A percentile compares a stretch with the other conserved stretches of the same genome.
Conservation (phyloP, 176 grass and related monocot species). For the Avena eriantha region DNA sequence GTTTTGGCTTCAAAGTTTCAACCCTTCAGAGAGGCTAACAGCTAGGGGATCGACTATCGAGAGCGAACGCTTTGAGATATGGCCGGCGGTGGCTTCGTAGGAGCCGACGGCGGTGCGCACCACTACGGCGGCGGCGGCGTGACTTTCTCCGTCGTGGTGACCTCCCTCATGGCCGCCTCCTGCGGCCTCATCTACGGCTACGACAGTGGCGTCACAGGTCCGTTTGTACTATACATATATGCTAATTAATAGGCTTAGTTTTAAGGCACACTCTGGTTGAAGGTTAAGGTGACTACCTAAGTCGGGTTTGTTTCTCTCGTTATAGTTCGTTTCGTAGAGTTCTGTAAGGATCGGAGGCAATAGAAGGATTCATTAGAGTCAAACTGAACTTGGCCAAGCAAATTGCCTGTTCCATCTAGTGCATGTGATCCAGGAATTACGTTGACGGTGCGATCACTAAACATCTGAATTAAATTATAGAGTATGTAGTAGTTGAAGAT, state of each 20-base stretch:
- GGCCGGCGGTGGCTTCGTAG: conserved; percentile 5
- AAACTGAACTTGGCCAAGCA: background rate
- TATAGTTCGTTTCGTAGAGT: background rate
- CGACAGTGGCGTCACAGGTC: conserved; percentile 49
- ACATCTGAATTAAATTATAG: background rate
- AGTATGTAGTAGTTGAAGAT: background rate
- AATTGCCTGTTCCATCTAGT: background rate
- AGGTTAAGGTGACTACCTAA: background rate
- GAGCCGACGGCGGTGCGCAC: background rate
- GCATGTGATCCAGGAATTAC: conserved; percentile 3
- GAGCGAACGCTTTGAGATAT: background rate
- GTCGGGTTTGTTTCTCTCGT: background rate
- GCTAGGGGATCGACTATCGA: background rate
- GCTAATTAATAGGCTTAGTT: background rate
- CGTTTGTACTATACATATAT: background rate
- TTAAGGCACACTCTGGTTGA: background rate
- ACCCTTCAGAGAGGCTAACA: background rate
- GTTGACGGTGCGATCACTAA: background rate
- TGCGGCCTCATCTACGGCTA: conserved; percentile 64
- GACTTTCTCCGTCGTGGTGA: conserved; percentile 48
- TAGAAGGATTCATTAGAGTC: background rate
- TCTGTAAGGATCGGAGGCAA: background rate
- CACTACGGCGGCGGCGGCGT: conserved; percentile 45
- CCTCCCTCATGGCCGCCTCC: conserved; percentile 53
- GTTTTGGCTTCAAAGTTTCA: background rate